Evolutionary conservation across 2,329 filamentous ascomycete genomes (phyloP).

Genomic region (Byssoonygena ceratinophila): DNA sequence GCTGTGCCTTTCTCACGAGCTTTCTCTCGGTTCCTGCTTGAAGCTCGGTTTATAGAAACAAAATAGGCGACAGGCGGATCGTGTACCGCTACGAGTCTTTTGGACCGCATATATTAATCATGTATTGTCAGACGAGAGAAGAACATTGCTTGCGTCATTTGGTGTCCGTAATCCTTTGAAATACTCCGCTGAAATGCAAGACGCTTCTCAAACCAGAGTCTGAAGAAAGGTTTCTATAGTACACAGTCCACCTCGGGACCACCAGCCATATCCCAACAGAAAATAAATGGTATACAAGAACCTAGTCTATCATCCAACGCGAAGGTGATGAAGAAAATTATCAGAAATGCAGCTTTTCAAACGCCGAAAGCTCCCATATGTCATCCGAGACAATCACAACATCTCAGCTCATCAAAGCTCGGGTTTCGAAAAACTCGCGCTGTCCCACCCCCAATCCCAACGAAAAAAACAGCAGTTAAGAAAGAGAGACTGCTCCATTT

Average conservation of each 20-base stretch:
- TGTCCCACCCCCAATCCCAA: no score
- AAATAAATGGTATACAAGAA: slow-evolving; percentile 2
- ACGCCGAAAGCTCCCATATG: background rate
- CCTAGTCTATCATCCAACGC: background rate
- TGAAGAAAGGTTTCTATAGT: slow-evolving; percentile 1
- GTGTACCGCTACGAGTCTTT: background rate
- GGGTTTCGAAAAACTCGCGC: no score
- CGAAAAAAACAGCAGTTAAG: no score
- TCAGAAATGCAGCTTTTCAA: background rate
- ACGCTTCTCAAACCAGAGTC: background rate
- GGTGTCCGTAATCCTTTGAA: background rate
- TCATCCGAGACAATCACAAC: no score
- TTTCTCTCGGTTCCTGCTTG: background rate
- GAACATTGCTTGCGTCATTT: no score
- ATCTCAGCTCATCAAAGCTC: no score
- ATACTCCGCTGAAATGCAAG: background rate
- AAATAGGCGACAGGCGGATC: background rate
- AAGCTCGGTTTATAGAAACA: no score
- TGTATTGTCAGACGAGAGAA: background rate
- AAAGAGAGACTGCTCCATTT: background rate
- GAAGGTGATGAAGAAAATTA: background rate
- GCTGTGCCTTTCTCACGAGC: no score
- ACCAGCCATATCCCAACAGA: slow-evolving; percentile 1
- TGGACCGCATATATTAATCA: background rate
- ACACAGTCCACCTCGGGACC: background rate